Conservation (phyloP, 805 yeast genomes). For the Ogataea parapolymorpha region DNA sequence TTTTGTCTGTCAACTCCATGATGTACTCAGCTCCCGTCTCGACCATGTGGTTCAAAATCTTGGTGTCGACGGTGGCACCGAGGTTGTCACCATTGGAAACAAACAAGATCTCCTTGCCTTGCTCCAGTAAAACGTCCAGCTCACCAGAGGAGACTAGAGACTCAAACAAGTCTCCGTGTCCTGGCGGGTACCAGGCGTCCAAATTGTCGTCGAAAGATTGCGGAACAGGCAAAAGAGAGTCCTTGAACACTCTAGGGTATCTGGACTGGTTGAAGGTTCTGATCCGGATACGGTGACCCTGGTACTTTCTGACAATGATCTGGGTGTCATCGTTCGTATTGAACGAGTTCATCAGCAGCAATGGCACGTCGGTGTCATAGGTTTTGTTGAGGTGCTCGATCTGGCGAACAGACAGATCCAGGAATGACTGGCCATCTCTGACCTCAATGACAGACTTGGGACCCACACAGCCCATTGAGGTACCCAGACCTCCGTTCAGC, state of each 20-base stretch:
- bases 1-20: constrained; percentile 98
- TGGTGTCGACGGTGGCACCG: constrained; percentile 96
- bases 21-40: constrained; percentile 90
- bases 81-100: constrained; percentile 98
- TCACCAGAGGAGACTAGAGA: constrained; percentile 86
- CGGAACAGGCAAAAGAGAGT: constrained; percentile 95
- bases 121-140: constrained; percentile 80
- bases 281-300: constrained; percentile 92
- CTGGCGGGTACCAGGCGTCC: constrained; percentile 99
- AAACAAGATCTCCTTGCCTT: constrained; percentile 92
- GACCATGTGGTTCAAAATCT: constrained; percentile 88
- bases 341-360: constrained; percentile 96
- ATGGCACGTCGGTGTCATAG: constrained; percentile 90
- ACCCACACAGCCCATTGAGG: constrained; percentile 99
- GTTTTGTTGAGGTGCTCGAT: constrained; percentile 90
- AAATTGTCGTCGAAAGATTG: constrained; percentile 65
- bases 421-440: constrained; percentile 95
- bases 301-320: constrained; percentile 91
- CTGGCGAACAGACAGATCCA: constrained; percentile 94
- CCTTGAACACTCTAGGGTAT: constrained; percentile 93
- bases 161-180: constrained; percentile 97
- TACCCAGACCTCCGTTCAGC: constrained; percentile 97
- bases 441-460: constrained; percentile 98
- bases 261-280: constrained; percentile 97
- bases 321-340: constrained; percentile 96